A percentile compares a stretch with the other conserved stretches of the same genome.
These are phyloP conservation scores for Paulownia fortunei DNA, from an alignment of 257 asterid species.

Conservation along the genomic window DNA sequence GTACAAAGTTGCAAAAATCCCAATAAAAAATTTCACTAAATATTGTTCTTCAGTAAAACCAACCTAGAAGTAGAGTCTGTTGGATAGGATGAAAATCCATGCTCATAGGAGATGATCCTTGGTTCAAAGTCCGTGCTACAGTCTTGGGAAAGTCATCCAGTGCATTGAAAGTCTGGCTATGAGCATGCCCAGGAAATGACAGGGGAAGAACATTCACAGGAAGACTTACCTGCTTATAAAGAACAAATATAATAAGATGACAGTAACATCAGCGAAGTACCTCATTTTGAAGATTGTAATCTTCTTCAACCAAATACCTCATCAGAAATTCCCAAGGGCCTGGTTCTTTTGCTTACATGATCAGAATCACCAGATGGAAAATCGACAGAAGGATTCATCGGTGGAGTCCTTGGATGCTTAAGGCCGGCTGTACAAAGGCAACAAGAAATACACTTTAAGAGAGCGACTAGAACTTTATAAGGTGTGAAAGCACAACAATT, in stretches of 20 bases:
- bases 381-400: conserved; percentile 74
- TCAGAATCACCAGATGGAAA: conserved; percentile 84
- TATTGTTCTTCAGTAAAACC: conserved; percentile 19
- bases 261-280: background rate
- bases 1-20: background rate
- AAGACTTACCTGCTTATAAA: conserved; percentile 59
- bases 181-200: conserved; percentile 73
- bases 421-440: conserved; percentile 63
- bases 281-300: background rate
- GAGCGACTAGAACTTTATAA: conserved; percentile 2
- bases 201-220: conserved; percentile 81
- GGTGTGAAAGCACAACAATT: background rate
- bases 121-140: conserved; percentile 76
- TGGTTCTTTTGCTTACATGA: conserved; percentile 75
- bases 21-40: background rate
- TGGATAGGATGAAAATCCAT: conserved; percentile 96
- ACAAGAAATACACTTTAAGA: conserved; percentile 14
- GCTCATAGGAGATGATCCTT: conserved; percentile 96
- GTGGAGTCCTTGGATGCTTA: conserved; percentile 88
- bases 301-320: conserved; percentile 58
- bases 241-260: conserved; percentile 20
- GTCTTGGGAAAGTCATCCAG: conserved; percentile 89
- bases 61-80: conserved; percentile 91
- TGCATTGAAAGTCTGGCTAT: conserved; percentile 59
- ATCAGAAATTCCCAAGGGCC: conserved; percentile 75